Evolutionary conservation across 2,329 filamentous ascomycete species (phyloP).

Genomic region (Aspergillus floridensis): DNA sequence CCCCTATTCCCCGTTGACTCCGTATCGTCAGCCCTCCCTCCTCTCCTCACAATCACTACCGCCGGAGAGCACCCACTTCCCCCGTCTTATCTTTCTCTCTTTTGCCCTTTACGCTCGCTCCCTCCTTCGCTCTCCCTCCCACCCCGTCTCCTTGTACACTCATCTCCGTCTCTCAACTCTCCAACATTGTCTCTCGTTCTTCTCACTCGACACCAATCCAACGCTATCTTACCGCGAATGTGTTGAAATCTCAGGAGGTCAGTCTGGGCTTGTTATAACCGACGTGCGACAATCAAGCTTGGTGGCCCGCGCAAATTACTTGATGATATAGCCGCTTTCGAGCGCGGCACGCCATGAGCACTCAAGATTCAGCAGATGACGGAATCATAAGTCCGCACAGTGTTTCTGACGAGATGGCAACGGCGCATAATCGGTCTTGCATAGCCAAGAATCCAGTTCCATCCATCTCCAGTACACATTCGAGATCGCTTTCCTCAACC

Average conservation of each 20-base stretch:
- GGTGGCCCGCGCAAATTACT: slow-evolving; percentile 12
- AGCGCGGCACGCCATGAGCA: slow-evolving; percentile 24
- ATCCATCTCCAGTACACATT: slow-evolving; percentile 28
- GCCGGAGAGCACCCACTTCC: neutral
- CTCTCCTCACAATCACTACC: neutral
- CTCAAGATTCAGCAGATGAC: slow-evolving; percentile 29
- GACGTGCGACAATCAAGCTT: slow-evolving; percentile 10
- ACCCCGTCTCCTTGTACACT: neutral
- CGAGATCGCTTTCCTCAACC: slow-evolving; percentile 48
- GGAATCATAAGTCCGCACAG: slow-evolving; percentile 32
- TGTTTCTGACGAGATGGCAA: slow-evolving; percentile 28
- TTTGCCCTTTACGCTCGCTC: neutral
- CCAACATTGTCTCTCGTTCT: neutral
- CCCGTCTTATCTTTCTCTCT: neutral
- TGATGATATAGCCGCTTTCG: slow-evolving; percentile 17
- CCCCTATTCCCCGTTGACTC: neutral
- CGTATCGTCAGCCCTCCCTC: slow-evolving; percentile 1
- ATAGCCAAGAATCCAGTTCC: slow-evolving; percentile 27
- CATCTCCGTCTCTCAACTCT: neutral
- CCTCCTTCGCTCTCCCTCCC: neutral
- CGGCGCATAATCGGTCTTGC: slow-evolving; percentile 29
- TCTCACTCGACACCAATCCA: neutral
- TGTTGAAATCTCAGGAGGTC: slow-evolving; percentile 1
- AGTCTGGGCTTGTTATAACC: slow-evolving; percentile 12
- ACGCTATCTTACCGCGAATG: slow-evolving; percentile 18